These are phyloP conservation scores for Solanum chmielewskii DNA, from an alignment of 257 asterid genomes.

Conservation along the genomic window DNA sequence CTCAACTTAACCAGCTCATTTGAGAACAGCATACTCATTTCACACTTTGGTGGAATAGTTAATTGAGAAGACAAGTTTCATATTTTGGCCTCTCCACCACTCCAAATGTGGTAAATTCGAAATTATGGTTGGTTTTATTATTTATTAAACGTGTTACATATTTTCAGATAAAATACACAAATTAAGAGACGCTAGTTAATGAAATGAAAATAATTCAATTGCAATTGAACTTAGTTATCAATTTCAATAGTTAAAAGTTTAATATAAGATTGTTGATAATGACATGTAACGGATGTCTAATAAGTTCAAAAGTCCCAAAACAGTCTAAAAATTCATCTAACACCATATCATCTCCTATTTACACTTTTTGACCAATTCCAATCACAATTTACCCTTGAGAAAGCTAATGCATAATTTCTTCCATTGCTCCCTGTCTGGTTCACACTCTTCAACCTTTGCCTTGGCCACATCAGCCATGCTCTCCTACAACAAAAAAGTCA, in stretches of 20 bases:
- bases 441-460: constrained; percentile 30
- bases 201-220: background rate
- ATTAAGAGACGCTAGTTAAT: background rate
- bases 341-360: constrained; percentile 10
- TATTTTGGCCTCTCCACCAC: too few relatives aligned
- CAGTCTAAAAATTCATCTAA: background rate
- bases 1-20: too few relatives aligned
- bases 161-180: background rate
- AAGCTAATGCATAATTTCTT: constrained; percentile 63
- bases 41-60: too few relatives aligned
- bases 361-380: constrained; percentile 9
- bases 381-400: constrained; percentile 75
- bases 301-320: background rate
- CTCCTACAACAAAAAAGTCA: constrained; percentile 23
- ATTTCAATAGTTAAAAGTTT: background rate
- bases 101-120: too few relatives aligned
- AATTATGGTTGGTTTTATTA: too few relatives aligned
- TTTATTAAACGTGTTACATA: background rate
- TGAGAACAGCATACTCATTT: too few relatives aligned
- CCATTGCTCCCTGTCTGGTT: constrained; percentile 74
- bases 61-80: too few relatives aligned
- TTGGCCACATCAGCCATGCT: constrained; percentile 45
- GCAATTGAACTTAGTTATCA: too few relatives aligned
- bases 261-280: background rate
- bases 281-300: background rate